phyloP scores from a whole-genome alignment of 2,329 filamentous ascomycete species.

The Xylaria hypoxylon region DNA sequence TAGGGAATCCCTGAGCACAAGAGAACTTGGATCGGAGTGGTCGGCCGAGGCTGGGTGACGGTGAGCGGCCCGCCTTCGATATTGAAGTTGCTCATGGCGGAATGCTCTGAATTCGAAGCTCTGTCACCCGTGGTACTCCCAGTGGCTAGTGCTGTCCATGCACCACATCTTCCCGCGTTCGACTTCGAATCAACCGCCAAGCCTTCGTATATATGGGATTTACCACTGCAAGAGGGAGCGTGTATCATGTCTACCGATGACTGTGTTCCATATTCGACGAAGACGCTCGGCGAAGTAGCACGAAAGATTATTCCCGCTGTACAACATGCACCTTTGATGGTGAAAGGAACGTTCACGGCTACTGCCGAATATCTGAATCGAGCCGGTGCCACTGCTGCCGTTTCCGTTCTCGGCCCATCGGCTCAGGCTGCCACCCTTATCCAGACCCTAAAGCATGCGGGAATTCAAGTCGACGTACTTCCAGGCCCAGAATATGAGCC shows the following conservation, averaged over 20 bases:
- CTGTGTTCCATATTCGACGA: conserved; percentile 26
- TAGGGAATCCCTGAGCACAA: conserved; percentile 33
- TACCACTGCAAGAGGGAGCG: conserved; percentile 33
- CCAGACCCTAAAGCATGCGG: conserved; percentile 14
- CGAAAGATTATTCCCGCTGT: conserved; percentile 29
- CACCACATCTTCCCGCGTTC: conserved; percentile 33
- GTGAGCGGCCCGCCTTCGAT: conserved; percentile 37
- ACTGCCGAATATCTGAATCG: conserved; percentile 32
- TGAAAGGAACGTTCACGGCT: conserved; percentile 27
- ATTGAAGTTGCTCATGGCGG: conserved; percentile 27
- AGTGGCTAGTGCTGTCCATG: conserved; percentile 34
- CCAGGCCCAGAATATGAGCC: conserved; percentile 1
- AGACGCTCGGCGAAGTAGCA: conserved; percentile 31
- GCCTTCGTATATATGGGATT: conserved; percentile 36
- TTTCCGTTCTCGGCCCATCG: conserved; percentile 37
- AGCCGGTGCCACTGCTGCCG: conserved; percentile 5
- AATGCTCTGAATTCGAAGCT: conserved; percentile 4
- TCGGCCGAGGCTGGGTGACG: conserved; percentile 32
- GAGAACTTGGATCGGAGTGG: conserved; percentile 36
- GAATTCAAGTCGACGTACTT: conserved; percentile 12
- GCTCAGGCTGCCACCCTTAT: conserved; percentile 22
- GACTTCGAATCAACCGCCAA: conserved; percentile 21
- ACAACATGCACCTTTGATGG: conserved; percentile 23
- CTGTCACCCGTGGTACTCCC: conserved; percentile 26
- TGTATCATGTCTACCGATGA: conserved; percentile 35